Evolutionary conservation across 495 filamentous ascomycete genomes (phyloP).

Genomic region (Penicillium salamii): DNA sequence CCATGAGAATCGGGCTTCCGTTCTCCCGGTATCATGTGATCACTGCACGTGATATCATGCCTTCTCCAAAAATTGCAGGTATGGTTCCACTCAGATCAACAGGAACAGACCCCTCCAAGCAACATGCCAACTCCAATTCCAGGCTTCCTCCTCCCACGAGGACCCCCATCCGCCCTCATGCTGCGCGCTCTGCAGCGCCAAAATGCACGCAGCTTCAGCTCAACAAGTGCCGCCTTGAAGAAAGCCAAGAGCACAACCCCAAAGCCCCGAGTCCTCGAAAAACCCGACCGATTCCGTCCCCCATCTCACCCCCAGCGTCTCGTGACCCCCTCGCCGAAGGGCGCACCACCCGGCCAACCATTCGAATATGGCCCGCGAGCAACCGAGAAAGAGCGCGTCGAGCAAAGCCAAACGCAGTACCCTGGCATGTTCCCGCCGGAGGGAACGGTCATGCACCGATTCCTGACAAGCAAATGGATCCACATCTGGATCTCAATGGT

Average conservation of each 20-base stretch:
- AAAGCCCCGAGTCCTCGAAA: conserved; percentile 64
- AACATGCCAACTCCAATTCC: conserved; percentile 32
- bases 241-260: conserved; percentile 10
- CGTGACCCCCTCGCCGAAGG: conserved; percentile 32
- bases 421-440: conserved; percentile 77
- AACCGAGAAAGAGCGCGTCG: conserved; percentile 49
- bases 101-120: conserved; percentile 1
- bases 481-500: conserved; percentile 81
- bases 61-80: conserved; percentile 15
- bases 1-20: neutral
- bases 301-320: conserved; percentile 74
- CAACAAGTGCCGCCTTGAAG: conserved; percentile 12
- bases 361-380: conserved; percentile 66
- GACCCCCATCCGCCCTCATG: conserved; percentile 29
- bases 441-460: conserved; percentile 71
- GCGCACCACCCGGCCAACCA: conserved; percentile 31
- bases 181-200: conserved; percentile 26
- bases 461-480: conserved; percentile 67
- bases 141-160: conserved; percentile 42
- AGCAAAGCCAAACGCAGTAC: conserved; percentile 65
- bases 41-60: conserved; percentile 8
- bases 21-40: neutral
- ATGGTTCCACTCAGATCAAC: conserved; percentile 5
- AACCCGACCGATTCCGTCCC: conserved; percentile 80
- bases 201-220: conserved; percentile 23